Evolutionary conservation across 306 rosid species (phyloP).

Genomic region (Sesbania bispinosa): DNA sequence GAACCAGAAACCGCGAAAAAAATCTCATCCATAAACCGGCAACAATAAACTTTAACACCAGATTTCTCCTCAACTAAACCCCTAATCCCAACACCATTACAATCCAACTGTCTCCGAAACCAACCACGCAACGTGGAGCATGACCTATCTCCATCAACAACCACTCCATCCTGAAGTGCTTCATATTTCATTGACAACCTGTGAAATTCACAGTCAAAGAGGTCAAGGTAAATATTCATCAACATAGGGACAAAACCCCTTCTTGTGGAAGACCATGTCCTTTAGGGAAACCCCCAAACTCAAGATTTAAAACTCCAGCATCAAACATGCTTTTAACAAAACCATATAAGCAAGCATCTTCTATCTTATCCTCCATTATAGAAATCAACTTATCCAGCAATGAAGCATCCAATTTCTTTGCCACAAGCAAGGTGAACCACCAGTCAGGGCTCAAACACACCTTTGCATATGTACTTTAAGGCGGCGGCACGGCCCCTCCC

Average conservation of each 20-base stretch:
- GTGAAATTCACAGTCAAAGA: conserved; percentile 75
- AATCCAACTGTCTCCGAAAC: conserved; percentile 71
- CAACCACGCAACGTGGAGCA: conserved; percentile 67
- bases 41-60: conserved; percentile 47
- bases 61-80: conserved; percentile 27
- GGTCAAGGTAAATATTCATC: conserved; percentile 81
- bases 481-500: conserved; percentile 74
- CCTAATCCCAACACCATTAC: conserved; percentile 21
- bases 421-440: conserved; percentile 73
- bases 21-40: conserved; percentile 87
- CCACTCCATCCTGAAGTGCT: conserved; percentile 36
- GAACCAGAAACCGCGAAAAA: conserved; percentile 74
- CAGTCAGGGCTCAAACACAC: conserved; percentile 62
- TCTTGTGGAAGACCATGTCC: conserved; percentile 96
- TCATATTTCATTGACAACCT: conserved; percentile 84
- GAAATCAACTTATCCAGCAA: conserved; percentile 51
- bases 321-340: conserved; percentile 57
- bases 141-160: conserved; percentile 33
- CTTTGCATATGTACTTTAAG: conserved; percentile 65
- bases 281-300: conserved; percentile 86
- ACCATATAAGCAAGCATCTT: conserved; percentile 54
- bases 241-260: conserved; percentile 78
- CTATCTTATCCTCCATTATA: conserved; percentile 73
- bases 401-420: conserved; percentile 54
- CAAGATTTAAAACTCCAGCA: conserved; percentile 69